These are phyloP conservation scores for Eucalyptus leucophloia DNA, from an alignment of 345 rosid species.

Conservation along the genomic window DNA sequence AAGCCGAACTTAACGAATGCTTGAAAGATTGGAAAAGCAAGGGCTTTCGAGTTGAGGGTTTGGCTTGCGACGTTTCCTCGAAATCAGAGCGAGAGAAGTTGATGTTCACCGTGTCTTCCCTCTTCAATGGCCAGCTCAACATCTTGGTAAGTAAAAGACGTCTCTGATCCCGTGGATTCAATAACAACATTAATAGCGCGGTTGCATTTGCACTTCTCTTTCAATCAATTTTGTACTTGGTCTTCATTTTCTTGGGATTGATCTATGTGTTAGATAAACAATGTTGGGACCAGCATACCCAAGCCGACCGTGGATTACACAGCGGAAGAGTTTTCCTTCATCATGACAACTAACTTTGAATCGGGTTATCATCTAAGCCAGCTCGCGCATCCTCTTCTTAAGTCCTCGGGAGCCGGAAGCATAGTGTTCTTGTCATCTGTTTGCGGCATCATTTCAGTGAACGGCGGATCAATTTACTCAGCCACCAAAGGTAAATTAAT, in stretches of 20 bases:
- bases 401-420: conserved; percentile 31
- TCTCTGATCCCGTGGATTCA: background rate
- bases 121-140: conserved; percentile 37
- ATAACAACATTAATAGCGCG: background rate
- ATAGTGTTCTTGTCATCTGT: conserved; percentile 42
- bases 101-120: conserved; percentile 24
- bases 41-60: conserved; percentile 22
- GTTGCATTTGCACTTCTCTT: background rate
- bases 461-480: conserved; percentile 16
- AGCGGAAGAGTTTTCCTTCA: conserved; percentile 12
- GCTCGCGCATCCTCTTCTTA: conserved; percentile 39
- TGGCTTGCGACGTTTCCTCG: conserved; percentile 27
- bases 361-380: conserved; percentile 31
- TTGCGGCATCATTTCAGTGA: conserved; percentile 4
- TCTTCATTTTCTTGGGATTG: background rate
- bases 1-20: conserved; percentile 33
- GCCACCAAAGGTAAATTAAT: conserved; percentile 17
- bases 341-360: conserved; percentile 34
- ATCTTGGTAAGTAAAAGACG: conserved; percentile 30
- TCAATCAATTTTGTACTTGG: background rate
- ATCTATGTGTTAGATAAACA: conserved; percentile 19
- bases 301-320: conserved; percentile 25
- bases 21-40: conserved; percentile 15
- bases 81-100: conserved; percentile 25
- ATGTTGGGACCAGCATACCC: conserved; percentile 17